Base-by-base conservation (phyloP, 2,329 filamentous ascomycete species). In the Pseudocercospora macadamiae region DNA sequence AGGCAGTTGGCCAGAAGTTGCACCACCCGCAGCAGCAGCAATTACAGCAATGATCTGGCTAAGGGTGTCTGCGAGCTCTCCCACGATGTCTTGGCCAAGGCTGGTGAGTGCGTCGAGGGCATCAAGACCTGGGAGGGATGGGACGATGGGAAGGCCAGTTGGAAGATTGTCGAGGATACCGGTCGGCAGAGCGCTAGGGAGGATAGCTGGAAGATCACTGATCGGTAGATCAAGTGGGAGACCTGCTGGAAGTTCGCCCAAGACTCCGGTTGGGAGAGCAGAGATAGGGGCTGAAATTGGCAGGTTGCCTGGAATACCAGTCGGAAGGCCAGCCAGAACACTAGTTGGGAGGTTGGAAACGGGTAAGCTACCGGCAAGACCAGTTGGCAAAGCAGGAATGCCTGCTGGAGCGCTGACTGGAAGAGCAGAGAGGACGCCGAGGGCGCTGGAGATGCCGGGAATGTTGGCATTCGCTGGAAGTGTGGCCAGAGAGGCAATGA, bases 201-300 rank as follows among this genome's bases (percentile, higher is more conserved):
- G 44, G 12, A 32, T 25, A 7, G 55, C 37, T 34, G 53, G 48
- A 14, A 60, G 48, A 10, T 42, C 57, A 14, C 52, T 52, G 30
- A 60, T 55, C 2, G 57, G 57, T 1, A 60, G 48, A 25, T 60
- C 39, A 3, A 34, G 53, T 19, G 57, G 57, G 3, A 56, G 48
- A 2, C 57, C 57, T 8, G 53, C 19, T 26, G 57, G 57, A 2
- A 60, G 48, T 4, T 19, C 16, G 12, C 23, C 16, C 37, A 56
- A 12, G 14, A 60, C 21, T 14, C 30, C 49, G 8, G 57, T 48
- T 32, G 57, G 57, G 18, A 60, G 32, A 3, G 30, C 16, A 10
- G 57, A 60, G 23, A 60, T 28, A 7, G 57, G 57, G n/a, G 48
- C 54, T 10, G 37, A 56, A 6, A 60, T 19, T 12, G 53, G 57